These are phyloP conservation scores for Pseudogymnoascus sp. DNA, from an alignment of 2,329 filamentous ascomycete species.

Conservation along the genomic window DNA sequence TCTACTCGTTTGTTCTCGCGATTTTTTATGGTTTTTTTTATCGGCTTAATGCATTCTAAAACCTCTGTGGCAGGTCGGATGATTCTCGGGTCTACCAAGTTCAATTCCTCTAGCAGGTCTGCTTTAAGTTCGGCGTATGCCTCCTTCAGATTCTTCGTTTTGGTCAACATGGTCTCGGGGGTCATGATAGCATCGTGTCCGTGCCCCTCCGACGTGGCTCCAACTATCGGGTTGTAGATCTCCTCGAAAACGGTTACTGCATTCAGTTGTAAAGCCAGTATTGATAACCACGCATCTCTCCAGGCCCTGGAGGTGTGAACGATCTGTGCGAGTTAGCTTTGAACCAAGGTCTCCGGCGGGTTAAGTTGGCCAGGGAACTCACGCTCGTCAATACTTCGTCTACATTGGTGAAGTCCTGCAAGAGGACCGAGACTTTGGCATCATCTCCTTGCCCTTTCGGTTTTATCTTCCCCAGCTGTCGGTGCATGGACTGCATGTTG, in stretches of 20 bases:
- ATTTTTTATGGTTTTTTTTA: slow-evolving; percentile 79
- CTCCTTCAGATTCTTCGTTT: slow-evolving; percentile 55
- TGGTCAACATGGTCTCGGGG: slow-evolving; percentile 51
- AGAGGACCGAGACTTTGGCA: slow-evolving; percentile 62
- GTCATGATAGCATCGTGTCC: slow-evolving; percentile 50
- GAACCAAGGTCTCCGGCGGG: not conserved
- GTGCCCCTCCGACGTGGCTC: slow-evolving; percentile 49
- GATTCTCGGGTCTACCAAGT: slow-evolving; percentile 59
- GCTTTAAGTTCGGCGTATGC: slow-evolving; percentile 61
- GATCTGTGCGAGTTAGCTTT: slow-evolving; percentile 42
- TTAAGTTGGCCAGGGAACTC: slow-evolving; percentile 21
- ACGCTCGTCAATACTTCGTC: slow-evolving; percentile 67
- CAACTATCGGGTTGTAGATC: slow-evolving; percentile 69
- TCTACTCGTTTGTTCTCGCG: slow-evolving; percentile 74
- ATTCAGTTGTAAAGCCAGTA: slow-evolving; percentile 59
- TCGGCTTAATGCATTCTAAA: slow-evolving; percentile 57
- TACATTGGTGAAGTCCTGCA: slow-evolving; percentile 74
- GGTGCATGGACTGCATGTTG: slow-evolving; percentile 63
- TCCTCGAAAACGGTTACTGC: slow-evolving; percentile 59
- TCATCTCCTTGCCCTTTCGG: slow-evolving; percentile 63
- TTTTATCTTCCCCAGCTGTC: slow-evolving; percentile 65
- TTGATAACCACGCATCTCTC: slow-evolving; percentile 69
- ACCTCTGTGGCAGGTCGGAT: slow-evolving; percentile 62
- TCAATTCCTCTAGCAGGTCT: slow-evolving; percentile 64
- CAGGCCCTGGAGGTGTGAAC: slow-evolving; percentile 67